Conservation (phyloP, 1,139 yeast species). For the Candida pseudoviswanathii region DNA sequence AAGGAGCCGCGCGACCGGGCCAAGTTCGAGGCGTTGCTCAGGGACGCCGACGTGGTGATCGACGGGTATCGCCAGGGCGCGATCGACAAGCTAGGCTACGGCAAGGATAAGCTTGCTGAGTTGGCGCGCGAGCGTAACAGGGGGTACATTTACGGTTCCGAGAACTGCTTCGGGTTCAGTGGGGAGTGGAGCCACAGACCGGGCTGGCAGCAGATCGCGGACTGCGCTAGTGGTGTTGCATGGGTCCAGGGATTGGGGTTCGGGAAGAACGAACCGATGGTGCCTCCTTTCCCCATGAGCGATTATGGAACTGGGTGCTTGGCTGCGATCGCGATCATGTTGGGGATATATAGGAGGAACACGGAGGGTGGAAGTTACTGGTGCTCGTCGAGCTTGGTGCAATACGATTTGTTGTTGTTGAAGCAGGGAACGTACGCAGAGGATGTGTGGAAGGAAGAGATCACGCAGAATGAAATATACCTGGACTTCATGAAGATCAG, state of each 20-base stretch:
- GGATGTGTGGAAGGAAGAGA: constrained; percentile 21
- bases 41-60: constrained; percentile 30
- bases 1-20: constrained; percentile 25
- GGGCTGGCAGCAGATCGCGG: constrained; percentile 42
- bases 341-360: constrained; percentile 28
- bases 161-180: constrained; percentile 33
- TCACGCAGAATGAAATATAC: constrained; percentile 11
- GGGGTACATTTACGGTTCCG: constrained; percentile 33
- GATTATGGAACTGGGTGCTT: constrained; percentile 37
- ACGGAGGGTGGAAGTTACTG: constrained; percentile 32
- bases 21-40: constrained; percentile 25
- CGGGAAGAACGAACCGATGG: constrained; percentile 32
- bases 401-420: constrained; percentile 30
- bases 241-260: constrained; percentile 31
- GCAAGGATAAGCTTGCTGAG: constrained; percentile 23
- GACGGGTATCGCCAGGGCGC: constrained; percentile 35
- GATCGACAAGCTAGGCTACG: constrained; percentile 29
- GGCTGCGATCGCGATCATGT: constrained; percentile 31
- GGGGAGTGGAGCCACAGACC: constrained; percentile 32
- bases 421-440: constrained; percentile 27
- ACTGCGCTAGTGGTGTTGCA: constrained; percentile 34
- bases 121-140: constrained; percentile 27
- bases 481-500: constrained; percentile 20
- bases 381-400: constrained; percentile 31
- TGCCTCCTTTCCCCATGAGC: constrained; percentile 38